Base-by-base conservation (phyloP, 2,329 filamentous ascomycete genomes). In the Aspergillus sp. region DNA sequence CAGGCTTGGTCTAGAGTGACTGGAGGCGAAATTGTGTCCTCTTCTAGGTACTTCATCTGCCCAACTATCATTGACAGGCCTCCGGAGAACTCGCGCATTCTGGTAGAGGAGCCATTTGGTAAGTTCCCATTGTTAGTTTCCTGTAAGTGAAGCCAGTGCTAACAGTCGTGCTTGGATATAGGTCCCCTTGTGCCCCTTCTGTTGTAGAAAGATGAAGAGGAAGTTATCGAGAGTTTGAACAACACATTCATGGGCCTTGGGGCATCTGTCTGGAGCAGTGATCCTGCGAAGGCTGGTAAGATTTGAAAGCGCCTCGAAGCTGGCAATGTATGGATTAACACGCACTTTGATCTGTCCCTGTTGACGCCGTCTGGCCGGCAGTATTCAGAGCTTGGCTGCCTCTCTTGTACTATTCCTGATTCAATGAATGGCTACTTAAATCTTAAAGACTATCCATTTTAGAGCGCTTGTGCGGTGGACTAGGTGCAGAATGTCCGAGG, bases 181-280 rank as follows among this genome's bases (percentile, higher is more conserved):
- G 86, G 83, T 0, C 89, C 89, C 0, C 85, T 91, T 43, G 80
- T 90, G 0, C 88, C 88, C 0, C 76, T 90, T 11, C 70, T 89
- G 57, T 82, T 81, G 28, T 91, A 87, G 86, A 77, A 78, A 0
- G 80, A 84, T 34, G 87, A 91, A 62, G 82, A 82, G 7, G 86
- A 89, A 17, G 84, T 87, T 0, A 77, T 89, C 41, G 70, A 71
- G 1, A 80, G 85, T 4, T 85, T 83, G 1, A 89, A 88, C 63
- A 76, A 81, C 23, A 76, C 77, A 5, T 76, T 82, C 28, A 81
- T 80, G 41, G 86, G 85, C 0, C 79, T 88, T 0, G 85, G 84
- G 0, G 82, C 84, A 1, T 86, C 85, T 0, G 81, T 89, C 0
- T 89, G 86, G 79, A 53, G 9, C 23, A 25, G 9, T 3, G 50